These are phyloP conservation scores for Trifolium repens DNA, from an alignment of 306 rosid species.

Conservation along the genomic window DNA sequence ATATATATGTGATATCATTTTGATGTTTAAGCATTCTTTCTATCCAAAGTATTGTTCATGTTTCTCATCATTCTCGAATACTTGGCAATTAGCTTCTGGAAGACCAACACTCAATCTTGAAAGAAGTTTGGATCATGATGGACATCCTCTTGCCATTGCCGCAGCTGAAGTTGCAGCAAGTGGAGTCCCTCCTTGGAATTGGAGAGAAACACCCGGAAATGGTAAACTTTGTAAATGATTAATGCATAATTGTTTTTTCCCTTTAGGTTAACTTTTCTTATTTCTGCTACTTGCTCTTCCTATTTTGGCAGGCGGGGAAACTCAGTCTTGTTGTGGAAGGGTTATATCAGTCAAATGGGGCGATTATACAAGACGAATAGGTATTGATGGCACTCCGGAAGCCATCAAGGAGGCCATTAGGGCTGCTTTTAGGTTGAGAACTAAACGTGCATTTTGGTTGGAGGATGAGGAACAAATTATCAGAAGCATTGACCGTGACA, in stretches of 20 bases:
- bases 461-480: constrained; percentile 95
- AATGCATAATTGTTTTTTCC: neutral
- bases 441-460: constrained; percentile 93
- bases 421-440: constrained; percentile 91
- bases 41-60: constrained; percentile 16
- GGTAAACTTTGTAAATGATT: constrained; percentile 52
- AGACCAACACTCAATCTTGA: constrained; percentile 94
- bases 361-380: constrained; percentile 85
- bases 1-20: constrained; percentile 25
- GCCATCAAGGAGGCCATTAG: constrained; percentile 94
- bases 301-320: constrained; percentile 69
- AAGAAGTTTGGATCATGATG: constrained; percentile 91
- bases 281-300: constrained; percentile 12
- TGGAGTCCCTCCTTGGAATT: constrained; percentile 96
- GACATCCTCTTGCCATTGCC: constrained; percentile 93
- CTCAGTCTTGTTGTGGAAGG: constrained; percentile 83
- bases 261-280: constrained; percentile 33
- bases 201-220: constrained; percentile 96
- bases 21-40: constrained; percentile 25
- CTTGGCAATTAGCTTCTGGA: constrained; percentile 67
- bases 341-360: constrained; percentile 96
- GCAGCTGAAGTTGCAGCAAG: constrained; percentile 83
- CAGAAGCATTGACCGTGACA: constrained; percentile 90
- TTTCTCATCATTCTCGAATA: constrained; percentile 36
- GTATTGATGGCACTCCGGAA: constrained; percentile 85